A percentile compares a stretch with the other conserved stretches of the same genome.
phyloP scores from a whole-genome alignment of 2,329 filamentous ascomycete species.

The Kalmusia sp. region DNA sequence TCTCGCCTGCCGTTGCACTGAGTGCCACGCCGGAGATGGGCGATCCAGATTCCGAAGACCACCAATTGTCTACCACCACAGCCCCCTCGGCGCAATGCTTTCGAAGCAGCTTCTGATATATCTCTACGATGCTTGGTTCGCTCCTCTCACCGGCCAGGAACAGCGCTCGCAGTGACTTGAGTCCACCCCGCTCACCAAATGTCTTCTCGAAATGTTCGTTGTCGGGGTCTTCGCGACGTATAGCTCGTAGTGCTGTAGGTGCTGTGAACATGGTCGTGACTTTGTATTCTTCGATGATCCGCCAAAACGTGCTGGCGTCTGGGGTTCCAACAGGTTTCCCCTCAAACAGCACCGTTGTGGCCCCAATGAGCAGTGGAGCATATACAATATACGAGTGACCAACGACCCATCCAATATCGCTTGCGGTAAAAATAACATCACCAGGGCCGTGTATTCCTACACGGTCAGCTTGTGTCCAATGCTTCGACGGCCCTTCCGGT shows the following conservation, averaged over 20 bases:
- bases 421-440: constrained; percentile 81
- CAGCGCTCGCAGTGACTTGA: constrained; percentile 74
- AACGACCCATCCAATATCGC: constrained; percentile 92
- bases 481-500: background rate
- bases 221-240: constrained; percentile 83
- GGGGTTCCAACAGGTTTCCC: constrained; percentile 94
- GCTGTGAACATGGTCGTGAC: constrained; percentile 84
- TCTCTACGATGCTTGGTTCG: constrained; percentile 82
- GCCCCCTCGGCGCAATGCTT: constrained; percentile 70
- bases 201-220: constrained; percentile 69
- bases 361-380: constrained; percentile 82
- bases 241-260: constrained; percentile 84
- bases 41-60: constrained; percentile 74
- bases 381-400: constrained; percentile 82
- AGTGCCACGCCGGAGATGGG: constrained; percentile 72
- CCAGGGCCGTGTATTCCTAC: constrained; percentile 75
- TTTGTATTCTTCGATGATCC: constrained; percentile 81
- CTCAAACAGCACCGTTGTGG: constrained; percentile 87
- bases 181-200: constrained; percentile 68
- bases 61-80: constrained; percentile 75
- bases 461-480: background rate
- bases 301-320: constrained; percentile 87
- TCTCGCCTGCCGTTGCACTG: constrained; percentile 66
- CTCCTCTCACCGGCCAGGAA: constrained; percentile 91
- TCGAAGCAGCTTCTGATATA: constrained; percentile 77